Evolutionary conservation across 2,329 filamentous ascomycete species (phyloP).

Genomic region (Pseudogymnoascus destructans): DNA sequence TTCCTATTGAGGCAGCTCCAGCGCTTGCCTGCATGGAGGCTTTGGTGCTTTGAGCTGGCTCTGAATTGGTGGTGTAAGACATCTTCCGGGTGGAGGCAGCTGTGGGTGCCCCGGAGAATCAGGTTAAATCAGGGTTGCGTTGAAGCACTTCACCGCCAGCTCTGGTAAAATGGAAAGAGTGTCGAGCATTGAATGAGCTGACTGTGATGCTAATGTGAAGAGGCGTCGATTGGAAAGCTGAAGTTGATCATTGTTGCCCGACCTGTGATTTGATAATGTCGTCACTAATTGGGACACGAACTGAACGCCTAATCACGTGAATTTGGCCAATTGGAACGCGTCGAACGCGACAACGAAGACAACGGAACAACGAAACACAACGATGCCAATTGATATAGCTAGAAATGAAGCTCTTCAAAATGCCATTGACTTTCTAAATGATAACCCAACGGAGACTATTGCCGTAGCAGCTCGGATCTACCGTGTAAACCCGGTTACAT

Average conservation of each 20-base stretch:
- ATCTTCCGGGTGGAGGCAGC: slow-evolving; percentile 1
- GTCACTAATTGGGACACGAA: background rate
- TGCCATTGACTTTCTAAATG: no score
- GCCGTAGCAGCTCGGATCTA: no score
- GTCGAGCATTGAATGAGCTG: background rate
- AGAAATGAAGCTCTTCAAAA: no score
- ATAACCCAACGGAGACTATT: no score
- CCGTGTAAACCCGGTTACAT: no score
- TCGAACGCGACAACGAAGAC: no score
- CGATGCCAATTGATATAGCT: no score
- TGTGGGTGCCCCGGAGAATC: slow-evolving; percentile 2
- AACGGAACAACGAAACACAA: no score
- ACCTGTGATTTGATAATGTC: slow-evolving; percentile 1
- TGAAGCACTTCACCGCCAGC: background rate
- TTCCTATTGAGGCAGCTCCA: slow-evolving; percentile 11
- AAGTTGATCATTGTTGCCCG: background rate
- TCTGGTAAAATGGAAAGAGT: background rate
- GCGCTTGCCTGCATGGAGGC: slow-evolving; percentile 5
- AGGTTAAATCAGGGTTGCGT: background rate
- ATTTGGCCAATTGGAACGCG: background rate
- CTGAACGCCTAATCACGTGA: background rate
- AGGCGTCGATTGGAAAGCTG: background rate
- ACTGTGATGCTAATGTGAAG: background rate
- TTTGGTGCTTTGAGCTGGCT: background rate
- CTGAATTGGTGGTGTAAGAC: background rate